Percentiles rank a stretch among this genome's conserved stretches.
Conservation (phyloP, 805 yeast species). For the Lachancea nothofagi region DNA sequence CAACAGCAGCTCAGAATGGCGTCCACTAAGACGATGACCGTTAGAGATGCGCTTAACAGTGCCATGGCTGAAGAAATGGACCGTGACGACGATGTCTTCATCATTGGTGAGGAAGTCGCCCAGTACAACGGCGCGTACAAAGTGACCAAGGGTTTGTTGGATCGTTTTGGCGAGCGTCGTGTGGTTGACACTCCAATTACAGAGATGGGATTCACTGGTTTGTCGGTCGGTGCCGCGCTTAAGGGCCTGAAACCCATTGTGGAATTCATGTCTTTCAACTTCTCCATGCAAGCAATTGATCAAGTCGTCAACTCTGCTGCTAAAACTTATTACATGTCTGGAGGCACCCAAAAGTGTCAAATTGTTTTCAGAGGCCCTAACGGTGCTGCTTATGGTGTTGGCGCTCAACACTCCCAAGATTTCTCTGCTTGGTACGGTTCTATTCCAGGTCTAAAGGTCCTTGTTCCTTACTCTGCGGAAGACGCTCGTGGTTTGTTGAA, state of each 20-base stretch:
- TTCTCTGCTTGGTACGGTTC: conserved; percentile 97
- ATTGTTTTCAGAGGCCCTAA: conserved; percentile 98
- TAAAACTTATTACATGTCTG: conserved; percentile 97
- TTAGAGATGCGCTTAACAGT: conserved; percentile 92
- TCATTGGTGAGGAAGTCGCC: conserved; percentile 99
- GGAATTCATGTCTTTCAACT: conserved; percentile 98
- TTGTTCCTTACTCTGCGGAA: conserved; percentile 92
- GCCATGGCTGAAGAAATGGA: conserved; percentile 98
- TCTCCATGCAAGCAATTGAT: conserved; percentile 99
- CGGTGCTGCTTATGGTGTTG: conserved; percentile 99
- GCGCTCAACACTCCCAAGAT: conserved; percentile 98
- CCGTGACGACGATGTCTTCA: conserved; percentile 86
- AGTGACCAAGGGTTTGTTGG: conserved; percentile 90
- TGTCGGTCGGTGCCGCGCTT: conserved; percentile 93
- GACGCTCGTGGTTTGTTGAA: conserved; percentile 94
- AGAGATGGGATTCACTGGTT: conserved; percentile 97
- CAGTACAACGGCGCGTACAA: conserved; percentile 99
- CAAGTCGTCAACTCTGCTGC: conserved; percentile 98
- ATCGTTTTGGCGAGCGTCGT: conserved; percentile 90
- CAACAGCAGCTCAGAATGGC: conserved; percentile 21
- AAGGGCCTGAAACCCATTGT: conserved; percentile 94
- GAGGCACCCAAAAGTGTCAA: conserved; percentile 96
- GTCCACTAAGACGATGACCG: conserved; percentile 66
- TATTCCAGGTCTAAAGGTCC: conserved; percentile 95
- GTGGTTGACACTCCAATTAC: conserved; percentile 96